Evolutionary conservation across 192 early-diverging fungal species (phyloP).

Genomic region (Coemansia sp.): DNA sequence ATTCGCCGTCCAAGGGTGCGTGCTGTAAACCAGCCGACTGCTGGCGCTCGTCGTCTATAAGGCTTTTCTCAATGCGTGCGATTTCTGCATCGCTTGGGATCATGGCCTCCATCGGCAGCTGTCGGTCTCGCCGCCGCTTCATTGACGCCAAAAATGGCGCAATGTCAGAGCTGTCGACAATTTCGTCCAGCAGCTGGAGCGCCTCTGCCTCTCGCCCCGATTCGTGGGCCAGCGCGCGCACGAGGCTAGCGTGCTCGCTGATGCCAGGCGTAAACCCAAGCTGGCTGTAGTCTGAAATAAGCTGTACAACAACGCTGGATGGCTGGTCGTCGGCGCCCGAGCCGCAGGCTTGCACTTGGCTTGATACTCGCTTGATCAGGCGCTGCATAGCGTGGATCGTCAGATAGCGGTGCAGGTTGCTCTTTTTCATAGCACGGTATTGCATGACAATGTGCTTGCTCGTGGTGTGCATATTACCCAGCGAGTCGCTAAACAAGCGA

Average conservation of each 20-base stretch:
- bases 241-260: conserved; percentile 40
- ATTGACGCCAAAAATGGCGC: conserved; percentile 24
- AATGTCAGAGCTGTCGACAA: conserved; percentile 40
- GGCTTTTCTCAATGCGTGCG: conserved; percentile 27
- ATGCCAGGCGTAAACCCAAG: conserved; percentile 25
- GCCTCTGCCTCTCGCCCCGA: conserved; percentile 36
- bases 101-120: conserved; percentile 7
- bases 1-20: not conserved
- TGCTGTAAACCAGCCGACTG: not conserved
- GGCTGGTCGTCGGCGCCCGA: conserved; percentile 8
- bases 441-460: conserved; percentile 15
- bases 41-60: conserved; percentile 8
- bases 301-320: conserved; percentile 20
- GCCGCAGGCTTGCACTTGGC: not conserved
- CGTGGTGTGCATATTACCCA: not conserved
- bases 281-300: conserved; percentile 35
- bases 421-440: conserved; percentile 21
- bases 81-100: conserved; percentile 48
- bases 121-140: not conserved
- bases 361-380: conserved; percentile 21
- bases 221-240: conserved; percentile 39
- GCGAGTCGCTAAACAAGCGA: conserved; percentile 27
- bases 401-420: conserved; percentile 30
- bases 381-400: conserved; percentile 38
- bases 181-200: conserved; percentile 40